Base-by-base conservation (phyloP, 192 early-diverging fungal species). In the Coemansia reversa region DNA sequence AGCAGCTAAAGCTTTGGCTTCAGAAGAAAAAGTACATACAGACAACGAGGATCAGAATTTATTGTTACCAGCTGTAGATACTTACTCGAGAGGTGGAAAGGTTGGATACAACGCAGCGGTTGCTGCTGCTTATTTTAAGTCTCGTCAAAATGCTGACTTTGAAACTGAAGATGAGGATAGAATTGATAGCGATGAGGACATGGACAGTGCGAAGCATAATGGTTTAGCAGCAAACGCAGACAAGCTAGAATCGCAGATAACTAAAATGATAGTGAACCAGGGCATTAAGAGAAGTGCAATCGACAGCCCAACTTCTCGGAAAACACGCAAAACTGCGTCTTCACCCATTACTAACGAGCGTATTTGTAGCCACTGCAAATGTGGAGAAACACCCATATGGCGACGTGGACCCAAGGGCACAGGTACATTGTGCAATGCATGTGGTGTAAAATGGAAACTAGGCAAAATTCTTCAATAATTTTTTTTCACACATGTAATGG, bases 381-480 rank as follows among this genome's bases (percentile, higher is more conserved):
- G 84, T 45, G 86, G 75, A 33, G 82, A 82, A 11, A 92, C 90
- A 6, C 90, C 90, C 9, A 92, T 92, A 78, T 92, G 90, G 90
- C 82, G 90, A 23, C 83, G 90, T 29, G 90, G 90, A 3, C 90
- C 90, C 0, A 69, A 83, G 19, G 90, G 90, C 4, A 78, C 86
- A 7, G 84, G 86, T 5, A 92, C 90, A 1, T 75, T 92, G 5
- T 92, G 90, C 60, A 92, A 92, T 67, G 89, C 89, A 1, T 92
- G 90, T 60, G 90, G 90, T 9, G 90, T 92, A 11, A 91, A 91
- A 60, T 92, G 90, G 90, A 91, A 90, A 55, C 83, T 88, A 54
- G 91, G 91, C 52, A 93, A 91, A 60, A 89, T 91, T 27, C 51
- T 89, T 9, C 69, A 70, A 45, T 66, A 55, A 25, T 23, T 3